Evolutionary conservation across 202 grass and related monocot genomes (phyloP).

Genomic region (Carex sylvatica): DNA sequence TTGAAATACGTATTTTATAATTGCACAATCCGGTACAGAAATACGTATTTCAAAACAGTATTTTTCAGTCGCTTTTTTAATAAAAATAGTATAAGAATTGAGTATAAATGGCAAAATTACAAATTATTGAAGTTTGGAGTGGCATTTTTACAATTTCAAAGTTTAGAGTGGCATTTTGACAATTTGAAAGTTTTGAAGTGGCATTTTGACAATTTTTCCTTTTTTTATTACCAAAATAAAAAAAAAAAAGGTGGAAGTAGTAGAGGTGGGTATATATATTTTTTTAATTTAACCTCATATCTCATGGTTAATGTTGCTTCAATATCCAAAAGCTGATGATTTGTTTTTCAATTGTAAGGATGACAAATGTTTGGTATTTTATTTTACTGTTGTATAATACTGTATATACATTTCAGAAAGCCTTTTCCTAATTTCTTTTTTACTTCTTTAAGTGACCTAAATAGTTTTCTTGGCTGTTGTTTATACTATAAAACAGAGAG

Average conservation of each 20-base stretch:
- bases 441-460: not conserved
- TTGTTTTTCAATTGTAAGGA: not conserved
- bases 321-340: not conserved
- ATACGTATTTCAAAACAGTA: too few relatives aligned
- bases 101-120: too few relatives aligned
- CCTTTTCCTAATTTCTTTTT: not conserved
- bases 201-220: too few relatives aligned
- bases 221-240: not conserved
- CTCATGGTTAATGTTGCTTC: not conserved
- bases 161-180: too few relatives aligned
- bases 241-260: not conserved
- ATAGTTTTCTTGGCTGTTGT: not conserved
- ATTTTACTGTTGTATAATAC: not conserved
- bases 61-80: too few relatives aligned
- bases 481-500: slow-evolving; percentile 5
- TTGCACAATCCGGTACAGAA: too few relatives aligned
- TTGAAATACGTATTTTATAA: too few relatives aligned
- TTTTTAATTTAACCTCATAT: not conserved
- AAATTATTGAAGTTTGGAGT: too few relatives aligned
- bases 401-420: not conserved
- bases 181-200: too few relatives aligned
- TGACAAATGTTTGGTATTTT: not conserved
- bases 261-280: not conserved
- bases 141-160: too few relatives aligned
- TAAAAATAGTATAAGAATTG: too few relatives aligned